Conservation (phyloP, 257 asterid species). For the Lithospermum erythrorhizon region DNA sequence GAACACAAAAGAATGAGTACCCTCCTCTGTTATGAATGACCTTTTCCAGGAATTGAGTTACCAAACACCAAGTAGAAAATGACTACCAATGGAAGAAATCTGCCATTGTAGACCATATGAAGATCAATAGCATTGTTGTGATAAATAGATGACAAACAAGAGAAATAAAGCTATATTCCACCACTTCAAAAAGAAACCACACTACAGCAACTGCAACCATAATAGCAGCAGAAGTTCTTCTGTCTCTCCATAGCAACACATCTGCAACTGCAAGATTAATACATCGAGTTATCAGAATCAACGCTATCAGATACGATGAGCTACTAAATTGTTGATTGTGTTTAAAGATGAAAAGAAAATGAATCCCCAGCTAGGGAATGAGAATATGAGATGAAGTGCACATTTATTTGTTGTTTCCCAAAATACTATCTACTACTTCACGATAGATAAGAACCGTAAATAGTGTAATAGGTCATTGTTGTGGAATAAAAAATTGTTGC, state of each 20-base stretch:
- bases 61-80: not conserved
- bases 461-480: too few relatives aligned
- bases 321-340: too few relatives aligned
- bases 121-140: slow-evolving; percentile 40
- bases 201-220: slow-evolving; percentile 34
- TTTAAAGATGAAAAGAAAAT: too few relatives aligned
- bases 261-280: slow-evolving; percentile 37
- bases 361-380: too few relatives aligned
- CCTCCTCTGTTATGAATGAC: not conserved
- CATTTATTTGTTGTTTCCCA: too few relatives aligned
- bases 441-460: too few relatives aligned
- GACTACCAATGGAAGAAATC: slow-evolving; percentile 32
- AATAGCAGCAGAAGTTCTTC: slow-evolving; percentile 32
- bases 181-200: slow-evolving; percentile 55
- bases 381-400: too few relatives aligned
- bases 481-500: too few relatives aligned
- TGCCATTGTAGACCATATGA: slow-evolving; percentile 43
- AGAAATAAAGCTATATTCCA: slow-evolving; percentile 37
- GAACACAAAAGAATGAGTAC: not conserved
- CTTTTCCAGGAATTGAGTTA: not conserved
- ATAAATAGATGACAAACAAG: slow-evolving; percentile 42
- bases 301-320: too few relatives aligned
- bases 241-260: slow-evolving; percentile 46
- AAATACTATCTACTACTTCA: too few relatives aligned
- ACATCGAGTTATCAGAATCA: too few relatives aligned